A percentile compares a stretch with the other conserved stretches of the same genome.
These are phyloP conservation scores for Pittosporum tobira DNA, from an alignment of 129 eudicot genomes.

Conservation along the genomic window DNA sequence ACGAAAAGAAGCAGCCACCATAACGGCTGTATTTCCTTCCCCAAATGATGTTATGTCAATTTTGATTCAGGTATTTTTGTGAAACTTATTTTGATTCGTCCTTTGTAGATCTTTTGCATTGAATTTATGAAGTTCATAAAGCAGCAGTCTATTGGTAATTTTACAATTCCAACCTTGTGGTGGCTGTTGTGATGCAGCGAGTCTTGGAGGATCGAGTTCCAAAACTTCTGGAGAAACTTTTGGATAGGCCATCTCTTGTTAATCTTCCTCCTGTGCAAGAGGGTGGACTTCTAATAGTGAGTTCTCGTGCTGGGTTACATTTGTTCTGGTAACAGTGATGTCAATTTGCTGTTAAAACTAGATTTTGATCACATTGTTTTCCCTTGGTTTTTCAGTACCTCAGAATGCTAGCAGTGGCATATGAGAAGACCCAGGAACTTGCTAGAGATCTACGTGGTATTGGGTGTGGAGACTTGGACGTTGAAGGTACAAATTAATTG, in stretches of 20 bases:
- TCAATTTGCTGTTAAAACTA: background rate
- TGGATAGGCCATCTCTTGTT: conserved; percentile 75
- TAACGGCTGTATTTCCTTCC: conserved; percentile 94
- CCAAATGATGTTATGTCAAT: conserved; percentile 97
- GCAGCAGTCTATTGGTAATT: conserved; percentile 6
- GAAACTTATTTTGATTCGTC: background rate
- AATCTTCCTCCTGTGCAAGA: conserved; percentile 86
- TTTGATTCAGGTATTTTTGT: conserved; percentile 70
- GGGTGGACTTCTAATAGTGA: conserved; percentile 89
- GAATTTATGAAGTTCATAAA: conserved; percentile 10
- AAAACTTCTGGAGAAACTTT: conserved; percentile 74
- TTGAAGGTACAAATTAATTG: conserved; percentile 55
- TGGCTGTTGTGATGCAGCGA: conserved; percentile 39
- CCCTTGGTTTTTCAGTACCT: conserved; percentile 58
- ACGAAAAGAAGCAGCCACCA: conserved; percentile 88
- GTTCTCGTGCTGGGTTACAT: conserved; percentile 28
- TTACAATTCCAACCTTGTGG: background rate
- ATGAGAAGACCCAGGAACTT: conserved; percentile 95
- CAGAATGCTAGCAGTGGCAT: conserved; percentile 91
- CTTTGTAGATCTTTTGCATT: conserved; percentile 4
- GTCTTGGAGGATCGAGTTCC: conserved; percentile 94
- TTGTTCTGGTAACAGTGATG: conserved; percentile 4
- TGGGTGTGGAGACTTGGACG: conserved; percentile 98
- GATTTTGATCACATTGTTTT: conserved; percentile 9
- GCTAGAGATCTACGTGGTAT: conserved; percentile 83